Evolutionary conservation across 2,329 filamentous ascomycete species (phyloP).

Genomic region (Fonsecaea monophora): DNA sequence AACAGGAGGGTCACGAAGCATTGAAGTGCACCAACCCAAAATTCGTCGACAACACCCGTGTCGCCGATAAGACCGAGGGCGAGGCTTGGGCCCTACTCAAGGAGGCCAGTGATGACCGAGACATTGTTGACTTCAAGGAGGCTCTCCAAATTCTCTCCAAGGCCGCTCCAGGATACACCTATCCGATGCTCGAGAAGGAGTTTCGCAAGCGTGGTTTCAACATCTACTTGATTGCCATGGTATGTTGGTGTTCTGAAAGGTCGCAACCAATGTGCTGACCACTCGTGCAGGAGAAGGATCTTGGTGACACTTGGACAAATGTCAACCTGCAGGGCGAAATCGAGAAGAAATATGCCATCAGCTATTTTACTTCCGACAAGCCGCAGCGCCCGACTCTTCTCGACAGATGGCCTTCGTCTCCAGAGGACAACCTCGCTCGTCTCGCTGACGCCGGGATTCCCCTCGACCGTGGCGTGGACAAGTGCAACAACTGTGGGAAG

Average conservation of each 20-base stretch:
- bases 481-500: constrained; percentile 60
- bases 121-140: constrained; percentile 60
- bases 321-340: constrained; percentile 61
- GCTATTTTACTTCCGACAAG: constrained; percentile 56
- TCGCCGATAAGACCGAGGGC: constrained; percentile 56
- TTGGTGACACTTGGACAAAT: constrained; percentile 54
- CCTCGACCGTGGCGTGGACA: constrained; percentile 57
- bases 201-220: constrained; percentile 57
- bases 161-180: constrained; percentile 54
- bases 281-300: constrained; percentile 49
- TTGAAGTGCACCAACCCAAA: constrained; percentile 55
- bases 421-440: constrained; percentile 60
- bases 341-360: constrained; percentile 59
- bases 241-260: constrained; percentile 41
- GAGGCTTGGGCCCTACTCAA: constrained; percentile 60
- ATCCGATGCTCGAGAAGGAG: constrained; percentile 57
- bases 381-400: constrained; percentile 55
- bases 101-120: constrained; percentile 55
- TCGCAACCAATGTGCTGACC: constrained; percentile 10
- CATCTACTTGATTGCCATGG: constrained; percentile 60
- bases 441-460: constrained; percentile 59
- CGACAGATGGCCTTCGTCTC: constrained; percentile 56
- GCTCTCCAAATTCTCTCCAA: constrained; percentile 60
- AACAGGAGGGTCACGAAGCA: constrained; percentile 54
- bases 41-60: constrained; percentile 50